A percentile compares a stretch with the other conserved stretches of the same genome.
phyloP scores from a whole-genome alignment of 169 alveolate species.

The Toxoplasma gondii region DNA sequence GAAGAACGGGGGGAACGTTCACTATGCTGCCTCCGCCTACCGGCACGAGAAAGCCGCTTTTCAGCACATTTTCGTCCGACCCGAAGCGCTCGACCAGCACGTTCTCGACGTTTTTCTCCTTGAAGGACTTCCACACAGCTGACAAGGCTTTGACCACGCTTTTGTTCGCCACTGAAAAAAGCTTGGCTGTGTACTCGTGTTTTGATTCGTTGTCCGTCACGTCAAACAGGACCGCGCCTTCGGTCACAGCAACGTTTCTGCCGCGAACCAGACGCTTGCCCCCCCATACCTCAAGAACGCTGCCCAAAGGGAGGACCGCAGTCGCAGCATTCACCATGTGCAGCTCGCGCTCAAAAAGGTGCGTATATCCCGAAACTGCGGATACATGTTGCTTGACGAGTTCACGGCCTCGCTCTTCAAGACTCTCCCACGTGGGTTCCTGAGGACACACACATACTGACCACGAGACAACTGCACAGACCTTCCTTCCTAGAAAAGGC shows the following conservation, averaged over 20 bases:
- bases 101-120: not conserved
- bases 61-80: not conserved
- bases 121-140: not conserved
- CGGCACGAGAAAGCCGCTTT: not conserved
- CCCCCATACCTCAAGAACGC: not conserved
- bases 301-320: not conserved
- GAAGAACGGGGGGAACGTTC: not conserved
- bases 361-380: not conserved
- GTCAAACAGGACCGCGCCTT: not conserved
- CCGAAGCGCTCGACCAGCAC: not conserved
- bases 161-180: not conserved
- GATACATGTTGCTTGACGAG: not conserved
- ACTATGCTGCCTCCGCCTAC: not conserved
- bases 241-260: not conserved
- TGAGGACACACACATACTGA: not conserved
- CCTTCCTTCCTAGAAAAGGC: not conserved
- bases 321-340: not conserved
- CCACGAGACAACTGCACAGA: not conserved
- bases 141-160: not conserved
- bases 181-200: not conserved
- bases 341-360: not conserved
- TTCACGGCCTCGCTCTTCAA: not conserved
- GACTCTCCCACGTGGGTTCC: not conserved
- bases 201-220: not conserved
- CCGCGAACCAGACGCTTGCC: not conserved